phyloP scores from a whole-genome alignment of 176 grass and related monocot species.

The Eleusine indica region DNA sequence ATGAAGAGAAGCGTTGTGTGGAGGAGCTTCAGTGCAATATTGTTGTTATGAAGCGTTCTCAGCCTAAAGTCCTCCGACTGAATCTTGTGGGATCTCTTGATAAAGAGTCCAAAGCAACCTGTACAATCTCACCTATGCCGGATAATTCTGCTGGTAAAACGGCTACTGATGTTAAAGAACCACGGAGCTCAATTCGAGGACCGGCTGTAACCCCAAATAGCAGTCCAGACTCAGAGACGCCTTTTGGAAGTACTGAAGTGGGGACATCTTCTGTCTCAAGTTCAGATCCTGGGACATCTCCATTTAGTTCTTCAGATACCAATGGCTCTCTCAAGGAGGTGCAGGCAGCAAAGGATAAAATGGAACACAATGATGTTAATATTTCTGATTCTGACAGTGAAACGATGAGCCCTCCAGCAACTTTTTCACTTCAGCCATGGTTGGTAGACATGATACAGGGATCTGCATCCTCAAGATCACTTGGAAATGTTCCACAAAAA shows the following conservation, averaged over 20 bases:
- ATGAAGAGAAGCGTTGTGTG: conserved; percentile 89
- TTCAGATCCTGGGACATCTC: conserved; percentile 92
- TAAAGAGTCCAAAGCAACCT: conserved; percentile 53
- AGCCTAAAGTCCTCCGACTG: conserved; percentile 96
- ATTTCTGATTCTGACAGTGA: conserved; percentile 90
- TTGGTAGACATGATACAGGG: conserved; percentile 67
- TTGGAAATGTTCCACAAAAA: conserved; percentile 52
- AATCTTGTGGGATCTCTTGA: conserved; percentile 92
- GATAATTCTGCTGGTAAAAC: conserved; percentile 51
- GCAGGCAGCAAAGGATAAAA: conserved; percentile 52
- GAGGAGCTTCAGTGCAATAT: conserved; percentile 98
- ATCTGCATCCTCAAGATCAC: conserved; percentile 48
- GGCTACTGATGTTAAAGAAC: conserved; percentile 52
- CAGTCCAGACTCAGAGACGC: conserved; percentile 80
- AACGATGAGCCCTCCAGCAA: conserved; percentile 59
- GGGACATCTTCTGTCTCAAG: conserved; percentile 96
- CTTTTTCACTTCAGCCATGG: conserved; percentile 81
- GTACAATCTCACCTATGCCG: conserved; percentile 36
- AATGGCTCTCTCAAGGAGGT: conserved; percentile 59
- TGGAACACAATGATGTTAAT: conserved; percentile 55
- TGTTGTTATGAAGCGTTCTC: conserved; percentile 94
- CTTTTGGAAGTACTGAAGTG: conserved; percentile 83
- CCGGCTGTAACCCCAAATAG: conserved; percentile 90
- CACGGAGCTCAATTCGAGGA: conserved; percentile 62
- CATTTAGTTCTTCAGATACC: conserved; percentile 73